Conservation (phyloP, 768 basidiomycete genomes). For the Pleurotus salmoneostramineus region DNA sequence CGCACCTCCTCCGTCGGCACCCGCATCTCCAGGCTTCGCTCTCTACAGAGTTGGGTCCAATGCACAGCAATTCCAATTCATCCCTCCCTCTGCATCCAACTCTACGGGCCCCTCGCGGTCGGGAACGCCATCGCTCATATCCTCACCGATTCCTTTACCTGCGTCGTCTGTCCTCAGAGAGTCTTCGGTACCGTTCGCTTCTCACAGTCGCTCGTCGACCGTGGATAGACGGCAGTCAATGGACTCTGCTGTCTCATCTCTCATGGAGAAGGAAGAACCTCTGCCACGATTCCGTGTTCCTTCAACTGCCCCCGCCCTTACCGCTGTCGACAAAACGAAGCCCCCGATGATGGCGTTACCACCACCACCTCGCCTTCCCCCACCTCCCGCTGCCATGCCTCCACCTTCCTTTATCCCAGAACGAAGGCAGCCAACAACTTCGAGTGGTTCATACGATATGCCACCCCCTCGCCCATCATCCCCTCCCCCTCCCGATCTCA, state of each 20-base stretch:
- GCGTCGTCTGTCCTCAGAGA: conserved; percentile 44
- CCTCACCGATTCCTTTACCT: conserved; percentile 26
- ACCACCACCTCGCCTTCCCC: conserved; percentile 73
- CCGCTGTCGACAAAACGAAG: conserved; percentile 67
- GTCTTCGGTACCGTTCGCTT: conserved; percentile 42
- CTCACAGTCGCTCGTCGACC: conserved; percentile 45
- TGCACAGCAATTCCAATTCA: conserved; percentile 19
- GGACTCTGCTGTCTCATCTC: conserved; percentile 61
- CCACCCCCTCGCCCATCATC: conserved; percentile 89
- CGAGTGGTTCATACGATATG: conserved; percentile 45
- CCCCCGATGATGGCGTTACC: conserved; percentile 86
- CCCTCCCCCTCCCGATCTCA: conserved; percentile 88
- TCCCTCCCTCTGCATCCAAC: conserved; percentile 6
- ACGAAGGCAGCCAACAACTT: conserved; percentile 41
- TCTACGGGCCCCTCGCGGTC: conserved; percentile 29
- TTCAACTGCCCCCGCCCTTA: conserved; percentile 44
- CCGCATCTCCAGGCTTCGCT: conserved; percentile 21
- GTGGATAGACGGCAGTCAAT: conserved; percentile 69
- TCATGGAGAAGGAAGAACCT: conserved; percentile 38
- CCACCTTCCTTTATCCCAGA: conserved; percentile 80
- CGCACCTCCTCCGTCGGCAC: conserved; percentile 24
- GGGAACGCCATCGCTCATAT: conserved; percentile 31
- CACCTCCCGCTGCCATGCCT: conserved; percentile 66
- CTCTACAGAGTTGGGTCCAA: conserved; percentile 14
- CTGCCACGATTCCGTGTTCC: conserved; percentile 54